A percentile compares a stretch with the other conserved stretches of the same genome.
Evolutionary conservation across 1,139 yeast genomes (phyloP).

Genomic region (Tardiomyces digboiensis): DNA sequence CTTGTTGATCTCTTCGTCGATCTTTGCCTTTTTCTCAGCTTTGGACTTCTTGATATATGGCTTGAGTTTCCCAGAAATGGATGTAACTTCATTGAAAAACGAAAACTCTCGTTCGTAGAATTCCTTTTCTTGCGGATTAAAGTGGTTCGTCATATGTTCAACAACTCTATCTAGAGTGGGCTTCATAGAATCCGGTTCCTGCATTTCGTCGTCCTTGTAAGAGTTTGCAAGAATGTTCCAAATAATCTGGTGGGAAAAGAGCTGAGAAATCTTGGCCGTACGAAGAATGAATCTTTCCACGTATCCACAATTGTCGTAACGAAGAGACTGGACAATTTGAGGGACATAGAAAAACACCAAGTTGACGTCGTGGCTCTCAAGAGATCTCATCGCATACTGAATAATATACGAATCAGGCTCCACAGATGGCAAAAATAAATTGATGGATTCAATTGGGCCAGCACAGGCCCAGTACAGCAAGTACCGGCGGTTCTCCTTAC

Average conservation of each 20-base stretch:
- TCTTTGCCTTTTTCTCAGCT: constrained; percentile 93
- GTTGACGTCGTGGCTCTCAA: constrained; percentile 82
- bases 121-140: constrained; percentile 47
- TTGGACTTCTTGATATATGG: constrained; percentile 91
- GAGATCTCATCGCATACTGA: constrained; percentile 86
- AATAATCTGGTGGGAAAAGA: constrained; percentile 95
- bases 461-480: constrained; percentile 69
- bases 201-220: constrained; percentile 69
- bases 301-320: constrained; percentile 77
- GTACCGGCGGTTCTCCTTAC: constrained; percentile 7
- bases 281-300: constrained; percentile 85
- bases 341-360: constrained; percentile 95
- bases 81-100: constrained; percentile 86
- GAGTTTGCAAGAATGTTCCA: constrained; percentile 98
- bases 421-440: constrained; percentile 70
- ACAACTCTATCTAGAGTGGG: constrained; percentile 75
- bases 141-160: constrained; percentile 51
- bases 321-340: constrained; percentile 86
- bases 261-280: constrained; percentile 82
- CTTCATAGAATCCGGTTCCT: constrained; percentile 71
- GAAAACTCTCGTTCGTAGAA: constrained; percentile 80
- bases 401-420: constrained; percentile 57
- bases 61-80: constrained; percentile 87
- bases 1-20: constrained; percentile 89
- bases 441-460: constrained; percentile 80